A percentile compares a stretch with the other conserved stretches of the same genome.
These are phyloP conservation scores for Wickerhamomyces sp. DNA, from an alignment of 1,139 yeast species.

Conservation along the genomic window DNA sequence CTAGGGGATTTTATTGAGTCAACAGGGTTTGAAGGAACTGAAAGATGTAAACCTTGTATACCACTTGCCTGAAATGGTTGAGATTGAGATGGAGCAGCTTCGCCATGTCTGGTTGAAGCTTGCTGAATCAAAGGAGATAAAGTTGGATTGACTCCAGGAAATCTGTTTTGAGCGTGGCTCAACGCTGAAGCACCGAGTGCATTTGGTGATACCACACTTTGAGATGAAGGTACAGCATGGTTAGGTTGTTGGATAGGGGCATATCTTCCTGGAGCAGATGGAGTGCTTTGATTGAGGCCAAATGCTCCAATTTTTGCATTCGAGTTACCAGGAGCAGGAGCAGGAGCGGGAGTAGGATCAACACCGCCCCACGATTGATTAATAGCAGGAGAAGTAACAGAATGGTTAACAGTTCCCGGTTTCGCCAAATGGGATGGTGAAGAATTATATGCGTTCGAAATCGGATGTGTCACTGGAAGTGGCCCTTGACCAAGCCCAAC, in stretches of 20 bases:
- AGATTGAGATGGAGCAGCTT: not conserved
- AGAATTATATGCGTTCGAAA: not conserved
- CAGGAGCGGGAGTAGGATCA: not conserved
- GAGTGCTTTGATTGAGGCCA: too few relatives aligned
- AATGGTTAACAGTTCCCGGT: too few relatives aligned
- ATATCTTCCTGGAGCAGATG: not conserved
- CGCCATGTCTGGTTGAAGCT: not conserved
- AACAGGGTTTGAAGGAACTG: not conserved
- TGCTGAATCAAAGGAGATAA: not conserved
- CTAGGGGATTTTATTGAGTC: conserved; percentile 22
- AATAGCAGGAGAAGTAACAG: not conserved
- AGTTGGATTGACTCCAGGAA: not conserved
- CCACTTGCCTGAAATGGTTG: not conserved
- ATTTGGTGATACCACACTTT: too few relatives aligned
- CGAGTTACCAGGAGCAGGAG: not conserved
- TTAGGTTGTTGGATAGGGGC: too few relatives aligned
- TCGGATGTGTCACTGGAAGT: not conserved
- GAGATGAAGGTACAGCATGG: too few relatives aligned
- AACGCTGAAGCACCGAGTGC: not conserved
- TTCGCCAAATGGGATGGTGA: conserved; percentile 11
- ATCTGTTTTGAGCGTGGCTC: not conserved
- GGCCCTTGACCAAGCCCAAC: not conserved
- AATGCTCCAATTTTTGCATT: too few relatives aligned
- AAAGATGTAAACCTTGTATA: conserved; percentile 3
- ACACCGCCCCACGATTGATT: not conserved